A percentile compares a stretch with the other conserved stretches of the same genome.
phyloP scores from a whole-genome alignment of 2,329 filamentous ascomycete species.

The Alternaria metachromatica region DNA sequence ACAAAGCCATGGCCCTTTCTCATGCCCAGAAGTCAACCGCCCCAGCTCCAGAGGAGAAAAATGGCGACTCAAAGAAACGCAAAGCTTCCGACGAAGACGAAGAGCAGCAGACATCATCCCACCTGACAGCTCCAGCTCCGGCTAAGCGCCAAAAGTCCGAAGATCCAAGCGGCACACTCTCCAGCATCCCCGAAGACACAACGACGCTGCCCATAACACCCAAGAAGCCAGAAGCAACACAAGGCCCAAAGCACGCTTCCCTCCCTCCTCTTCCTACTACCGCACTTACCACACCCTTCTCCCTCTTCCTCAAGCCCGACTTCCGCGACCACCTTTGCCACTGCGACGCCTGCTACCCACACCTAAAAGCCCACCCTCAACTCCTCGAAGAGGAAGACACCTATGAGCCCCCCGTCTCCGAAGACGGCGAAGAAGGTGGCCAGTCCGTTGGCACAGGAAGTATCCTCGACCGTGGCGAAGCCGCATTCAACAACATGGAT shows the following conservation, averaged over 20 bases:
- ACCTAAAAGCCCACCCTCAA: constrained; percentile 73
- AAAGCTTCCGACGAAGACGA: constrained; percentile 54
- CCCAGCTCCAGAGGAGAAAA: constrained; percentile 24
- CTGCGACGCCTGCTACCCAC: constrained; percentile 79
- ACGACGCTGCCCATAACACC: constrained; percentile 32
- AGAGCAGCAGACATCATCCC: constrained; percentile 21
- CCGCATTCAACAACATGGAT: constrained; percentile 88
- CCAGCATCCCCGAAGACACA: constrained; percentile 46
- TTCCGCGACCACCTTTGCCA: constrained; percentile 86
- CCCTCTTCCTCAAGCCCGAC: constrained; percentile 78
- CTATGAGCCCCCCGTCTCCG: constrained; percentile 88
- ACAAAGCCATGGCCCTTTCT: constrained; percentile 30
- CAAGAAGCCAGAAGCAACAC: constrained; percentile 29
- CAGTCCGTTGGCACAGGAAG: constrained; percentile 75
- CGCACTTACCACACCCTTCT: constrained; percentile 67
- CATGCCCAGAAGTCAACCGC: constrained; percentile 8
- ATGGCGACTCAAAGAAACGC: constrained; percentile 51
- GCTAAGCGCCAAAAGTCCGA: constrained; percentile 48
- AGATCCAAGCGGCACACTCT: constrained; percentile 32
- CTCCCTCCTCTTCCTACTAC: constrained; percentile 63
- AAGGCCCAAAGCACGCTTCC: constrained; percentile 66
- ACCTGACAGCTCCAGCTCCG: constrained; percentile 21
- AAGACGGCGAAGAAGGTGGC: constrained; percentile 60
- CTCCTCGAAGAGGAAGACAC: constrained; percentile 93
- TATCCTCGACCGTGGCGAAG: constrained; percentile 89